These are phyloP conservation scores for Holtermanniella nyarrowii DNA, from an alignment of 768 basidiomycete species.

Conservation along the genomic window DNA sequence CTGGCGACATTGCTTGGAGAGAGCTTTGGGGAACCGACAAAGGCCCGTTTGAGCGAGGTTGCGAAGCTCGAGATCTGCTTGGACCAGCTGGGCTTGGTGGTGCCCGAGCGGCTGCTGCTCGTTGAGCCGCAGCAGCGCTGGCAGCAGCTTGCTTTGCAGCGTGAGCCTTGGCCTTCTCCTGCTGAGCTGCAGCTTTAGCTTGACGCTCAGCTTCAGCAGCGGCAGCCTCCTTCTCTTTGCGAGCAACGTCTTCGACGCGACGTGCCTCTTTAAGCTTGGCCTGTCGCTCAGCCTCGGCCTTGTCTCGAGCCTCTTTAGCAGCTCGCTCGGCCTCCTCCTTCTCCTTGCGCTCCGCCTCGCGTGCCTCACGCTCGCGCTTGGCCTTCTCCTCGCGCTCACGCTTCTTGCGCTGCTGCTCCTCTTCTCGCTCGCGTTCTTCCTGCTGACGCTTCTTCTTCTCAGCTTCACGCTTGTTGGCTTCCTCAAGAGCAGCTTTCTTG, in stretches of 20 bases:
- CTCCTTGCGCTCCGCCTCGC: conserved; percentile 40
- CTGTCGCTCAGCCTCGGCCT: conserved; percentile 60
- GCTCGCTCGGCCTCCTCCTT: conserved; percentile 65
- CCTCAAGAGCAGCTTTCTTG: conserved; percentile 40
- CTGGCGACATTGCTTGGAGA: neutral
- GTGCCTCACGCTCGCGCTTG: conserved; percentile 43
- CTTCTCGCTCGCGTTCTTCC: conserved; percentile 45
- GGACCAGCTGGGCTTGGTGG: neutral
- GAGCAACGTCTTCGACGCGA: conserved; percentile 20
- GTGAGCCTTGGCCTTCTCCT: conserved; percentile 20
- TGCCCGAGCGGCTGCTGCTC: conserved; percentile 9
- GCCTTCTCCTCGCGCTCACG: conserved; percentile 44
- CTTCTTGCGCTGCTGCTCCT: conserved; percentile 57
- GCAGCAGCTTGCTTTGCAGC: conserved; percentile 14
- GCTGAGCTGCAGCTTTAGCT: too few species aligned
- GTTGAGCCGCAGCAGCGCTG: conserved; percentile 12
- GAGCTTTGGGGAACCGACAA: neutral
- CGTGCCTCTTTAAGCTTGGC: conserved; percentile 24
- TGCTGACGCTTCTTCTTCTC: conserved; percentile 51
- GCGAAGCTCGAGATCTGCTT: neutral
- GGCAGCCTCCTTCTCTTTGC: conserved; percentile 37
- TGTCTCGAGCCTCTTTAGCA: conserved; percentile 42
- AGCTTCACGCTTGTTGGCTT: conserved; percentile 68
- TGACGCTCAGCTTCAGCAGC: conserved; percentile 10
- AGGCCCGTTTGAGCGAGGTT: neutral